Evolutionary conservation across 768 basidiomycete species (phyloP).

Genomic region (Astraeus odoratus): DNA sequence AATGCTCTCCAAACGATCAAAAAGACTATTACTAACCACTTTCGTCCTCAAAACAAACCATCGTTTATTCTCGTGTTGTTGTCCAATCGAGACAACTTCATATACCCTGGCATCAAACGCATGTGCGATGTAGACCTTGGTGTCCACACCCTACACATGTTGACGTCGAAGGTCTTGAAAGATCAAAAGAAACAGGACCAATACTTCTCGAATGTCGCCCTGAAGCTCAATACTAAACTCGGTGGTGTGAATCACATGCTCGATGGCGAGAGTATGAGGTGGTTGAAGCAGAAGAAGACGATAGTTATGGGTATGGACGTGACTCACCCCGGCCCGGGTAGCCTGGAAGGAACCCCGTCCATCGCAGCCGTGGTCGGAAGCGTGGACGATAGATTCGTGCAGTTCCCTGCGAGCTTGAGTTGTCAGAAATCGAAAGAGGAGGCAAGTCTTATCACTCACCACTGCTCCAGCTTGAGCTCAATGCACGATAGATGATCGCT

Average conservation of each 20-base stretch:
- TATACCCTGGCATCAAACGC: conserved; percentile 79
- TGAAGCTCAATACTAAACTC: conserved; percentile 80
- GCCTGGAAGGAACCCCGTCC: conserved; percentile 66
- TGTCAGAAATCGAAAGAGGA: conserved; percentile 44
- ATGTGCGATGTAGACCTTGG: conserved; percentile 71
- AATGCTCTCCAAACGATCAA: conserved; percentile 36
- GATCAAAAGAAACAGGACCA: conserved; percentile 59
- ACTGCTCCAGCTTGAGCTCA: not conserved
- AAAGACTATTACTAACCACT: conserved; percentile 28
- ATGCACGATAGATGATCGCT: conserved; percentile 54
- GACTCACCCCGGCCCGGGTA: conserved; percentile 69
- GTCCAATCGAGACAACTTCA: conserved; percentile 59
- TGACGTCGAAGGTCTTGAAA: conserved; percentile 50
- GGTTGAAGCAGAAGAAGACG: conserved; percentile 61
- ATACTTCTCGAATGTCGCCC: conserved; percentile 74
- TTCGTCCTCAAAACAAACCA: conserved; percentile 34
- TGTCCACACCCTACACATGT: conserved; percentile 70
- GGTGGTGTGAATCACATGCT: conserved; percentile 79
- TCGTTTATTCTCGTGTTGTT: conserved; percentile 67
- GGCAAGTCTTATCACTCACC: conserved; percentile 8
- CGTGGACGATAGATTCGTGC: conserved; percentile 59
- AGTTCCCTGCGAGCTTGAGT: conserved; percentile 69
- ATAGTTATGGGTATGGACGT: conserved; percentile 87
- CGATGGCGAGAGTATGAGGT: conserved; percentile 46
- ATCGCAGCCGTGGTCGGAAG: conserved; percentile 82